Conservation (phyloP, 139 green algal genomes). For the Volvox africanus region DNA sequence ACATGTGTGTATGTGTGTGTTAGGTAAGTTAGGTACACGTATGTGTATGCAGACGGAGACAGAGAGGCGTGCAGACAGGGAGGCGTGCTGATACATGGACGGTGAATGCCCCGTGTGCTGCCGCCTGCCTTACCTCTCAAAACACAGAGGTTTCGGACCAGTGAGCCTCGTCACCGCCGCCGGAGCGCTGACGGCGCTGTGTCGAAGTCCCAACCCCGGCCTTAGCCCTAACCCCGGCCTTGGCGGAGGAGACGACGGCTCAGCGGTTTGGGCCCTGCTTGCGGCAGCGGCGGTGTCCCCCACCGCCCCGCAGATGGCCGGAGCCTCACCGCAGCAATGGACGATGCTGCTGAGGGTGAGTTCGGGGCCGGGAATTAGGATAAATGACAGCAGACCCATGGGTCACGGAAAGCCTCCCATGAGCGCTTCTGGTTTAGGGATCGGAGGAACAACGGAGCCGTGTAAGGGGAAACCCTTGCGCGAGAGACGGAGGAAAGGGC, state of each 20-base stretch:
- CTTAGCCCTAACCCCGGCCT: background rate
- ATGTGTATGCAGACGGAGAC: background rate
- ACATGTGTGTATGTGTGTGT: background rate
- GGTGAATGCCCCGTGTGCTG: background rate
- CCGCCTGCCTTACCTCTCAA: background rate
- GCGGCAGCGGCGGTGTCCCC: background rate
- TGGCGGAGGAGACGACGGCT: background rate
- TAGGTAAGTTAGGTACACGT: background rate
- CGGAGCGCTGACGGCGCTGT: background rate
- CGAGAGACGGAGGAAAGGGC: background rate
- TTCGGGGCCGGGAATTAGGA: background rate
- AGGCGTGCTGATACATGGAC: background rate
- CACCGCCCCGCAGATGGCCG: constrained; percentile 4
- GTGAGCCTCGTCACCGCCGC: background rate
- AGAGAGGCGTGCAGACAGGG: no score
- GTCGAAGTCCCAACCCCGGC: background rate
- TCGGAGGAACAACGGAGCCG: background rate
- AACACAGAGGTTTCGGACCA: constrained; percentile 8
- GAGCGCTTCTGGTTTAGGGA: background rate
- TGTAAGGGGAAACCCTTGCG: background rate
- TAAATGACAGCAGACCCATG: background rate
- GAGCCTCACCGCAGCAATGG: background rate
- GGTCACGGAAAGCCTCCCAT: background rate
- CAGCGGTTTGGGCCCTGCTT: background rate
- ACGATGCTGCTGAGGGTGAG: background rate